phyloP scores from a whole-genome alignment of 2,329 filamentous ascomycete species.

The Chaetomium sp. region DNA sequence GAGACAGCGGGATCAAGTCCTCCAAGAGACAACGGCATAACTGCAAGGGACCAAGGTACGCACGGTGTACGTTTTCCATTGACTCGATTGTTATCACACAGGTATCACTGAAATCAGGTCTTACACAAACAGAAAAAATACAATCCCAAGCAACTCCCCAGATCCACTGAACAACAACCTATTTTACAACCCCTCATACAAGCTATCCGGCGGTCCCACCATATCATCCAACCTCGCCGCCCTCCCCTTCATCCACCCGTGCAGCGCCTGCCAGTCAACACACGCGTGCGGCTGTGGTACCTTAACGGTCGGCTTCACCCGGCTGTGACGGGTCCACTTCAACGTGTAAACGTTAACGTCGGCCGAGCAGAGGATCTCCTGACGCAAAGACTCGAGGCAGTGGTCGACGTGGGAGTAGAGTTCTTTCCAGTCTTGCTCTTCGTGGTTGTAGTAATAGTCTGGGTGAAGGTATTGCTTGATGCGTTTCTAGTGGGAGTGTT shows the following conservation, averaged over 20 bases:
- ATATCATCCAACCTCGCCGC: not conserved
- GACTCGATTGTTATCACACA: no score
- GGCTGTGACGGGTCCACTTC: not conserved
- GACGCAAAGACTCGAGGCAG: not conserved
- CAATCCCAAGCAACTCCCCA: no score
- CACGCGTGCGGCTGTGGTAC: not conserved
- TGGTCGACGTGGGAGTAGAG: not conserved
- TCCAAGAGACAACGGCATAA: no score
- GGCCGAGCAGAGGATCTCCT: not conserved
- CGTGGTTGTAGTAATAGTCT: not conserved
- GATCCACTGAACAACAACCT: no score
- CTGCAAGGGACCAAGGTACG: no score
- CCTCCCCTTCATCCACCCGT: not conserved
- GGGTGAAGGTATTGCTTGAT: not conserved
- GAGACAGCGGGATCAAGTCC: no score
- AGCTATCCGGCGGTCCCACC: not conserved
- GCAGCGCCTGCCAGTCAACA: not conserved
- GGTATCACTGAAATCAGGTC: no score
- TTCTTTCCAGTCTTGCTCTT: not conserved
- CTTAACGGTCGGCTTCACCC: not conserved
- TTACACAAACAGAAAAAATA: no score
- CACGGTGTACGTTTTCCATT: no score
- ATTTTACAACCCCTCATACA: not conserved
- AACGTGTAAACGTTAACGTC: not conserved
- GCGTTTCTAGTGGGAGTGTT: not conserved